Conservation (phyloP, 2,329 filamentous ascomycete genomes). For the Thermochaetoides dissita region DNA sequence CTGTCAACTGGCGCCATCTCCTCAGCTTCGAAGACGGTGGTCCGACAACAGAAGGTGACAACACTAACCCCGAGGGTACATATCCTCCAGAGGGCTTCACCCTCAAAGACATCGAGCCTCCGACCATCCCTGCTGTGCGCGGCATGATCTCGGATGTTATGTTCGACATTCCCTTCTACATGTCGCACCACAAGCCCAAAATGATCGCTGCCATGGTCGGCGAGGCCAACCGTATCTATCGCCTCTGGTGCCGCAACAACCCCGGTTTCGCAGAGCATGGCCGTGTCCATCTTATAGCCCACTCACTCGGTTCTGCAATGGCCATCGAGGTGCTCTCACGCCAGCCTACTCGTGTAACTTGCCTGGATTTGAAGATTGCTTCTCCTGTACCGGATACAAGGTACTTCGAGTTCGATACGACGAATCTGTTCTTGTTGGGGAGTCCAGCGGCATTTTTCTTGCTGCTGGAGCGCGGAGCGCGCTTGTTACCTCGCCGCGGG, state of each 20-base stretch:
- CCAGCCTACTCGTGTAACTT: constrained; percentile 61
- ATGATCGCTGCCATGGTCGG: constrained; percentile 82
- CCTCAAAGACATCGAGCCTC: constrained; percentile 81
- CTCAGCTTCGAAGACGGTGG: constrained; percentile 76
- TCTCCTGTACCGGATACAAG: constrained; percentile 31
- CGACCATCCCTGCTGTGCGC: constrained; percentile 80
- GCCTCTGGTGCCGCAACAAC: constrained; percentile 89
- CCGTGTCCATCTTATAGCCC: constrained; percentile 80
- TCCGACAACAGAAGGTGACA: constrained; percentile 22
- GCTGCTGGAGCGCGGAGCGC: constrained; percentile 55
- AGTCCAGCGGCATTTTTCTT: constrained; percentile 90
- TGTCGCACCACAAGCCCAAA: constrained; percentile 88
- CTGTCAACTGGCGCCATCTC: constrained; percentile 84
- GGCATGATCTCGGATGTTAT: constrained; percentile 94
- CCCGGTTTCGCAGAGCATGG: constrained; percentile 69
- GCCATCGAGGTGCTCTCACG: constrained; percentile 78
- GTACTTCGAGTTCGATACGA: constrained; percentile 83
- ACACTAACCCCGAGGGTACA: constrained; percentile 30
- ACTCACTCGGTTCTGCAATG: constrained; percentile 91
- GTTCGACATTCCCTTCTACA: constrained; percentile 95
- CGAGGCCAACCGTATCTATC: constrained; percentile 92
- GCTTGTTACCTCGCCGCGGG: constrained; percentile 60
- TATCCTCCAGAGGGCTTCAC: constrained; percentile 44
- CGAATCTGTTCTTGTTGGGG: constrained; percentile 75
- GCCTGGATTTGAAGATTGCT: constrained; percentile 24